phyloP scores from a whole-genome alignment of 192 early-diverging fungal species.

The Backusella psychrophila region DNA sequence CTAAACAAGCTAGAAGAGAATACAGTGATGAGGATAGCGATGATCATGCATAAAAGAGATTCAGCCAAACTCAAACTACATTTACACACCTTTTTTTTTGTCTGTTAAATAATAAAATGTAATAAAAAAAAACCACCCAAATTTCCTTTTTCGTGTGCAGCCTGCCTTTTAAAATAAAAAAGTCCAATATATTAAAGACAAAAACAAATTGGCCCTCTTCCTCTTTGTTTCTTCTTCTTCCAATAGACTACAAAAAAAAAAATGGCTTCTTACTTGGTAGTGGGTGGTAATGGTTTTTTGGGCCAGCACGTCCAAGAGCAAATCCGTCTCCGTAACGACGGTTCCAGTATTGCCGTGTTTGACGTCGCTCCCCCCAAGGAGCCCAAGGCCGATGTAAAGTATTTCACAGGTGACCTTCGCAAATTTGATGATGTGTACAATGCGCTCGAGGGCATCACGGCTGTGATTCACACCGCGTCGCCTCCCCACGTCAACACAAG shows the following conservation, averaged over 20 bases:
- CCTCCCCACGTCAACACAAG: constrained; percentile 65
- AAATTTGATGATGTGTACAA: constrained; percentile 54
- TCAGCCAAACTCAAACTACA: not conserved
- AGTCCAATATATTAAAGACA: not conserved
- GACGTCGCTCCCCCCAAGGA: constrained; percentile 63
- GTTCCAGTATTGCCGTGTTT: constrained; percentile 71
- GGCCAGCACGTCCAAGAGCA: constrained; percentile 75
- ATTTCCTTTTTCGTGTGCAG: not conserved
- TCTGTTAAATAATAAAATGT: too few species aligned
- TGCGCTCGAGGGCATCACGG: constrained; percentile 63
- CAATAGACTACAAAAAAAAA: not conserved
- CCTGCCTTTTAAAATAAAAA: not conserved
- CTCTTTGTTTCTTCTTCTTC: not conserved
- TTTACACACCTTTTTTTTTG: not conserved
- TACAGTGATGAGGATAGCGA: constrained; percentile 19
- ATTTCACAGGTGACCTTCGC: constrained; percentile 47
- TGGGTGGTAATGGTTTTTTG: constrained; percentile 89
- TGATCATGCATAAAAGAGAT: constrained; percentile 16
- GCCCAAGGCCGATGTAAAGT: constrained; percentile 43
- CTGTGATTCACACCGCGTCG: constrained; percentile 90
- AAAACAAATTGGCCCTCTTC: not conserved
- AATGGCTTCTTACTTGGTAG: constrained; percentile 60
- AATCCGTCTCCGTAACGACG: constrained; percentile 62
- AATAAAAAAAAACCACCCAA: not conserved
- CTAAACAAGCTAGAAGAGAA: constrained; percentile 10